Base-by-base conservation (phyloP, 2,329 filamentous ascomycete genomes). In the Arthrobotrys iridis region DNA sequence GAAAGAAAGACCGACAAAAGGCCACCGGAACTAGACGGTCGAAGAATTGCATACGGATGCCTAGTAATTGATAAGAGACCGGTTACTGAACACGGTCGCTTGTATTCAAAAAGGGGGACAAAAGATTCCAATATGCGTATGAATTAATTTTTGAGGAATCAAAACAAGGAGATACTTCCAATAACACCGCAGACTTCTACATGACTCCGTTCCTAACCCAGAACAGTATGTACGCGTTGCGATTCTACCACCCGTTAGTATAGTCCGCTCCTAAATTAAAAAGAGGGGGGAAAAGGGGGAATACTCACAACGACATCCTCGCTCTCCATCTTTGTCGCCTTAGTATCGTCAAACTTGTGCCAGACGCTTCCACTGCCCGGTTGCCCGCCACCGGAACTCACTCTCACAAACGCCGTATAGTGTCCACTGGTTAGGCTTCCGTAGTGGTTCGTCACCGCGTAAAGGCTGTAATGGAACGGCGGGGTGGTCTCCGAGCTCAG, bases 261-360 rank as follows among this genome's bases (percentile, higher is more conserved):
- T 28, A 15, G 2, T 5, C 18, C 33, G 1, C 18, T 22, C 8
- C 7, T 6, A 48, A 40, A 15, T 24, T 5, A 4, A 43, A 33
- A 20, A 30, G 15, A 37, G 15, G 26, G 13, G 3, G 20, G 24
- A 45, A 43, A 28, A n/a, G 20, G 30, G 24, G 28, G 24, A 48
- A 33, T 63, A 64, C 79, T 78, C 62, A 79, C 79, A 58, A 80
- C 75, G 48, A 80, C 78, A 40, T 72, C 68, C 8, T 75, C 76
- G 35, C 75, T 71, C n/a, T 79, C 77, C 66, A 80, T 71, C 45
- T 77, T 77, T 5, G 77, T 79, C 48, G 77, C 75, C 65, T 80
- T 79, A 7, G 76, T 85, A 94, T 93, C 94, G 82, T 99, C 98
- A 82, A 96, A 98, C 78, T 93, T 91, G 82, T 97, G 97, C 95